Base-by-base conservation (phyloP, 495 filamentous ascomycete genomes). In the Aspergillus incahuasiensis region DNA sequence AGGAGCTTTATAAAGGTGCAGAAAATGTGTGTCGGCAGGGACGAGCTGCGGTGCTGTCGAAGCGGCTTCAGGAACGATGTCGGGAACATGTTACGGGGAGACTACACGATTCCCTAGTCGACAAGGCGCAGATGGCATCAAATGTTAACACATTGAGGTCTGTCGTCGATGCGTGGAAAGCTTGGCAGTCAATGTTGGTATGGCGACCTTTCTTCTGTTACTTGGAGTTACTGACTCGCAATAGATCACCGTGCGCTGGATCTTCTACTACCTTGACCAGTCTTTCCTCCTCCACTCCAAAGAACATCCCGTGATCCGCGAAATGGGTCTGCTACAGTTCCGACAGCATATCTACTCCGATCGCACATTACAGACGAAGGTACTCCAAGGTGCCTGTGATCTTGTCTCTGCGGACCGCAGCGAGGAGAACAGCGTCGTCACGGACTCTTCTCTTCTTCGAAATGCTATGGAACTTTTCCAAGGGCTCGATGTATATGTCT, bases 201-300 rank as follows among this genome's bases (percentile, higher is more conserved):
- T 55, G 79, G 7, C n/a, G 16, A 30, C 12, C 24, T 15, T 6
- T 6, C 11, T 35, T 28, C 11, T 25, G 24, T 18, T 30, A 4
- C 35, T 40, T 43, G 5, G 32, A 34, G 44, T 57, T 48, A 56
- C 28, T 46, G 43, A 53, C 57, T 40, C 3, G 16, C 2, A 22
- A 47, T 64, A 90, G 89, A 79, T 82, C 38, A 85, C 81, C 18
- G 78, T 98, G 48, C 81, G 90, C 52, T 90, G 84, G 56, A 86
- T 96, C 28, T 97, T 96, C 74, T 92, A 88, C 64, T 97, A 91
- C 59, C 77, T 98, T 52, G 92, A 98, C 63, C 84, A 94, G 55
- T 89, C 90, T 5, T 96, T 89, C 66, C 80, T 98, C 19, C 74
- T 96, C 1, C 83, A 85, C 30, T 81, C 80, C 35, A 84, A 79